Base-by-base conservation (phyloP, 2,329 filamentous ascomycete genomes). In the Aspergillus candidus region DNA sequence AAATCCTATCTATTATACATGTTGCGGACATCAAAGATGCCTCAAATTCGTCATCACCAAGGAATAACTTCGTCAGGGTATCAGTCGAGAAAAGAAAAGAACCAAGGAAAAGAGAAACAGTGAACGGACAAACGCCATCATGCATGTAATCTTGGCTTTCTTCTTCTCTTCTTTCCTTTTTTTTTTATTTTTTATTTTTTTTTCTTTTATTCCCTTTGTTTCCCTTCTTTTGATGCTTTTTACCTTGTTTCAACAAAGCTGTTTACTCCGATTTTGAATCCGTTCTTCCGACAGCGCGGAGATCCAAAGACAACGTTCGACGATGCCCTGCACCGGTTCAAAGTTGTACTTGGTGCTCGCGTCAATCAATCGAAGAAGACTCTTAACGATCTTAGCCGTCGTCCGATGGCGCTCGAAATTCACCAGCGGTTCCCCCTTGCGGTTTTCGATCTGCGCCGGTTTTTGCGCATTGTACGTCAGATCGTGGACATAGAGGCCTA, bases 391-490 rank as follows among this genome's bases (percentile, higher is more conserved):
- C 13, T 72, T 71, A 17, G 80, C 80, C 7, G 79, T 73, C n/a
- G 78, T 82, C 49, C 81, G 78, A 56, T 82, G 80, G 41, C 80
- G 72, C 62, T 84, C 80, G 50, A 83, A 84, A 56, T 84, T 84
- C 44, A 84, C 72, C 41, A 84, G 66, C n/a, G 75, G 68, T 54
- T 81, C 78, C 17, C 71, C 66, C 5, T 63, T 59, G 11, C 54
- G 65, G 11, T 66, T 69, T 11, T 71, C 67, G 35, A 83, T 72
- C 51, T 78, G 75, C 2, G 78, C 72, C 0, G 80, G 79, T 55
- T 83, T 83, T 61, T 83, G 79, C 0, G 80, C 75, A 58, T 83
- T 84, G 65, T 82, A 83, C 38, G 80, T 82, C 43, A 84, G 69
- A 56, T 84, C 80, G 51, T 82, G 80, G 4, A 81, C 79, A 60